A percentile compares a stretch with the other conserved stretches of the same genome.
These are phyloP conservation scores for Penicillium polonicum DNA, from an alignment of 2,329 filamentous ascomycete species.

Conservation along the genomic window DNA sequence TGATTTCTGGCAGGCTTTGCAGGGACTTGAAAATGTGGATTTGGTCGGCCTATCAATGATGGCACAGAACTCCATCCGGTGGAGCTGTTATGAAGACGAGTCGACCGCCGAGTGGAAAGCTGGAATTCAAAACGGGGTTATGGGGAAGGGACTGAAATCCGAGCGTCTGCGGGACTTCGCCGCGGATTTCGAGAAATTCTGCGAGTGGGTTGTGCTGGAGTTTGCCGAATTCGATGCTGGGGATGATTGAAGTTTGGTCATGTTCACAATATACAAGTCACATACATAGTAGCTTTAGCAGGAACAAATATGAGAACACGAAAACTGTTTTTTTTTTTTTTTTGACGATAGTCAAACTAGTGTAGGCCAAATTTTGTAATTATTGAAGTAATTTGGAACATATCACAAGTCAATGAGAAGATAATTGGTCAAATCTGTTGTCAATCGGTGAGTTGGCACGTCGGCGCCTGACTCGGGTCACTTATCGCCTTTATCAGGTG, in stretches of 20 bases:
- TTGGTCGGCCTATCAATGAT: constrained; percentile 81
- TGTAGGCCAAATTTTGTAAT: background rate
- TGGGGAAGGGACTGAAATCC: constrained; percentile 70
- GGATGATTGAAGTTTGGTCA: constrained; percentile 31
- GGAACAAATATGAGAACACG: background rate
- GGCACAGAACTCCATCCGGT: constrained; percentile 88
- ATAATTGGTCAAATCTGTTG: constrained; percentile 1
- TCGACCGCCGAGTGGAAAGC: constrained; percentile 66
- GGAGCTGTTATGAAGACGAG: constrained; percentile 85
- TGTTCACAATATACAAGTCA: constrained; percentile 9
- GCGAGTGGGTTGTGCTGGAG: constrained; percentile 82
- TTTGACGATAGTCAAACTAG: background rate
- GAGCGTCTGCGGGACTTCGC: constrained; percentile 74
- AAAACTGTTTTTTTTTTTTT: background rate
- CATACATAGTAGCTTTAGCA: background rate
- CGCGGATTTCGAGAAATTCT: constrained; percentile 83
- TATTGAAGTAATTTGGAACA: background rate
- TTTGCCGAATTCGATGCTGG: constrained; percentile 55
- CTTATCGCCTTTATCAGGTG: constrained; percentile 26
- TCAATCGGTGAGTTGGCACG: constrained; percentile 7
- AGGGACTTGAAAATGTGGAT: constrained; percentile 89
- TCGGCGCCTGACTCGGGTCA: constrained; percentile 25
- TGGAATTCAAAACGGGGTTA: constrained; percentile 70
- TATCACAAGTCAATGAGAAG: background rate
- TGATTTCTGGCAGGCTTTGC: constrained; percentile 91